Evolutionary conservation across 345 rosid species (phyloP), one percentile per base, ranked within the genome.

Genomic region (Aegle marmelos): DNA sequence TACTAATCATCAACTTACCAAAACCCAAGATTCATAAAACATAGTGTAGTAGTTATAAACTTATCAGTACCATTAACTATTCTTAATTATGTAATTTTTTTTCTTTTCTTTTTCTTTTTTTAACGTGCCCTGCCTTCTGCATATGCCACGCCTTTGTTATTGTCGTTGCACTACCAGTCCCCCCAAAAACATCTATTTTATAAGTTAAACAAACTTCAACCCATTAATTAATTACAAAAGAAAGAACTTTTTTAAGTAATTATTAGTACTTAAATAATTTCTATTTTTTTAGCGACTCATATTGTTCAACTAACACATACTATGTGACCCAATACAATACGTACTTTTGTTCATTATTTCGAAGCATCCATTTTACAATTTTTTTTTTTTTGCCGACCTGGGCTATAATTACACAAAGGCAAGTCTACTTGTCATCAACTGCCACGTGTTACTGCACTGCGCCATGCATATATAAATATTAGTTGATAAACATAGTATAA

Each of bases 261-360:
- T 6, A 0, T 13, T 17, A 48, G 17, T 1, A 17, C 7, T 70
- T 2, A 30, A 50, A 30, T 28, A 17, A 30, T 28, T 1, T 17
- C 9, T 10, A 61, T 70, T 53, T 45, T 34, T 48, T 59, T 19
- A 50, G 37, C 28, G 30, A 9, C 14, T 36, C 56, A 58, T 17
- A 39, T 17, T 30, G 82, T 78, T 80, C 82, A 85, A 80, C 88
- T 39, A 82, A 73, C 81, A 41, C 82, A 73, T 31, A 37, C 17
- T 28, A 25, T 57, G 22, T 10, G 66, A 56, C 7, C 31, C 39
- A 21, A 67, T 39, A 39, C 45, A 71, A 21, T 53, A 50, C 27
- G 14, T 14, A 27, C 34, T 69, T 45, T 11, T 25, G 0, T 5
- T 19, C 27, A 3, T 28, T 24, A 19, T n/a, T 33, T n/a, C 24